Conservation (phyloP, 306 rosid species). For the Acacia acuminata region DNA sequence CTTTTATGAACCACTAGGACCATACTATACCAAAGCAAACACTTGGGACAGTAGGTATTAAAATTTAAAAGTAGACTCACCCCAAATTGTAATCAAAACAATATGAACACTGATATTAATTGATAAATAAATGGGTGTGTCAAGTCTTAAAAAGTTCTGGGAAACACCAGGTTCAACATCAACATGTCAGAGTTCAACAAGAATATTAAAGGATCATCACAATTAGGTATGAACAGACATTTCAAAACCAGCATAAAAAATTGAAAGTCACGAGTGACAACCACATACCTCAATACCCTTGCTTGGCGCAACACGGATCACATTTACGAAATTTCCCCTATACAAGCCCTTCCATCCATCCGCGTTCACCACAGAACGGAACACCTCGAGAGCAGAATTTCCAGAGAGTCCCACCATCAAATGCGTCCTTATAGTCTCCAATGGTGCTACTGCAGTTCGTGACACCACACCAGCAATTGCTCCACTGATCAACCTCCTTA, state of each 20-base stretch:
- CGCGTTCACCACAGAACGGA: slow-evolving; percentile 39
- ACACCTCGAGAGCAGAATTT: slow-evolving; percentile 40
- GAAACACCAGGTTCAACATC: background rate
- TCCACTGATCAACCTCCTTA: slow-evolving; percentile 66
- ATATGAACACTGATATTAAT: background rate
- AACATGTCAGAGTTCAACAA: background rate
- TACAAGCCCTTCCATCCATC: slow-evolving; percentile 63
- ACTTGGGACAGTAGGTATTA: background rate
- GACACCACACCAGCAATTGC: slow-evolving; percentile 71
- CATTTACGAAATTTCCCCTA: slow-evolving; percentile 52
- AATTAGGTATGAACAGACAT: background rate
- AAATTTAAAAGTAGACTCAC: background rate
- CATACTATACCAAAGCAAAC: background rate
- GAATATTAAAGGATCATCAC: background rate
- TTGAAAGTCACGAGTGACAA: background rate
- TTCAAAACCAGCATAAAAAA: background rate
- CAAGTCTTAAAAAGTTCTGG: background rate
- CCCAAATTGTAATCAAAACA: background rate
- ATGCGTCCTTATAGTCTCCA: slow-evolving; percentile 59
- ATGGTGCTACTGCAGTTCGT: slow-evolving; percentile 50
- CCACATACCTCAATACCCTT: slow-evolving; percentile 51
- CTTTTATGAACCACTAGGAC: background rate
- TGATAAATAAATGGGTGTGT: background rate
- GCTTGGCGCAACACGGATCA: slow-evolving; percentile 55
- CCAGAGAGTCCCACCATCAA: slow-evolving; percentile 56